Evolutionary conservation across 2,329 filamentous ascomycete species (phyloP), one percentile per base, ranked within the genome.

Genomic region (Penicillium sp.): DNA sequence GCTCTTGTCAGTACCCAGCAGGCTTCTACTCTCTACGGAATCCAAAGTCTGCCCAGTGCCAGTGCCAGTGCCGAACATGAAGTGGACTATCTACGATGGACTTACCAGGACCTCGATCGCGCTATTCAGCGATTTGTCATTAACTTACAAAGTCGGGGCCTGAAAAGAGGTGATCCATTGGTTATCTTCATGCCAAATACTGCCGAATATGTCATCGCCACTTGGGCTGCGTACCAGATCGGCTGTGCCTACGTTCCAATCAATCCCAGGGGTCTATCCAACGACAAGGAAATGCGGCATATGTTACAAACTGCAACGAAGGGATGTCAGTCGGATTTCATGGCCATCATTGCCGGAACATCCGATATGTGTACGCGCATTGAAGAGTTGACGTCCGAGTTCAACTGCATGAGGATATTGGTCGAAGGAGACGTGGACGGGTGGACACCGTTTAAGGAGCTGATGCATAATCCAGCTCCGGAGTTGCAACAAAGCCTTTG

Each of bases 161-260:
- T 47, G n/a, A 47, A 36, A 13, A 9, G 11, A 13, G 45, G 45
- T 2, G 31, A 47, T n/a, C n/a, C n/a, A 36, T 36, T 47, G 45
- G 5, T 47, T 5, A 33, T 47, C 5, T 47, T 47, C 15, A 34
- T 47, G n/a, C n/a, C 45, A 25, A 64, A 64, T 45, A 50, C 39
- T 9, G 61, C 55, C 19, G 61, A 64, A 41, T 62, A 58, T 53
- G 57, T 64, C 6, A 59, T 62, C 25, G 38, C 57, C 9, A 60
- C 57, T 1, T 62, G 54, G 61, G 61, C 60, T n/a, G 57, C 57
- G 10, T 62, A 64, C 34, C 54, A 44, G 23, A 60, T 64, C 33
- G 61, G 57, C 11, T 59, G 54, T n/a, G 29, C 39, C 11, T 46
- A 62, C 25, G 50, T 64, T 21, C 60, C 61, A 34, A 55, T 64